Conservation (phyloP, 2,329 filamentous ascomycete species). For the Claviceps maximensis region DNA sequence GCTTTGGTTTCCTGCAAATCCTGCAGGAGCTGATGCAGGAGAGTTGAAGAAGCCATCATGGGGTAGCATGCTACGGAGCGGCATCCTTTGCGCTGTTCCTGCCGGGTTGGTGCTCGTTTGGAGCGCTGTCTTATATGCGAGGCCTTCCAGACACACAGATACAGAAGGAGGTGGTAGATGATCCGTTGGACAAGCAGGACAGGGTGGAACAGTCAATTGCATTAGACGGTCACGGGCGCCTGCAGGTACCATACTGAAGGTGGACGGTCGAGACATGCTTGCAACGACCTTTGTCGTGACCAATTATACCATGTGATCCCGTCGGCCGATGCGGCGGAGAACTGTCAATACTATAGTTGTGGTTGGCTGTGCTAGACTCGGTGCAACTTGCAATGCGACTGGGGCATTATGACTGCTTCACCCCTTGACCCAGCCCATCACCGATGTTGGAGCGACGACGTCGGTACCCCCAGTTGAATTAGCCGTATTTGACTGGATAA, state of each 20-base stretch:
- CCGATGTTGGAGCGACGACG: conserved; percentile 17
- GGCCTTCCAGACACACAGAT: background rate
- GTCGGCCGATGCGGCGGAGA: background rate
- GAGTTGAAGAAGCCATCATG: background rate
- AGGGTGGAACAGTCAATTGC: background rate
- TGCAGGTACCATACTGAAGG: background rate
- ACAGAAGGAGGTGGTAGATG: too few species aligned
- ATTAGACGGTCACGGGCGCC: background rate
- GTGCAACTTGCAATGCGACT: background rate
- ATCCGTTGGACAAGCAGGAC: background rate
- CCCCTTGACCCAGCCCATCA: conserved; percentile 10
- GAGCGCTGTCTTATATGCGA: background rate
- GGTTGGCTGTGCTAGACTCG: background rate
- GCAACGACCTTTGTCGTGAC: too few species aligned
- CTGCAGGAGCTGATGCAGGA: background rate
- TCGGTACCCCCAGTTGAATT: conserved; percentile 26
- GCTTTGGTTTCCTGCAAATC: background rate
- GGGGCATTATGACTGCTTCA: background rate
- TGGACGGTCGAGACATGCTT: too few species aligned
- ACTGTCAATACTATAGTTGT: background rate
- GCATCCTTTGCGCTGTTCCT: background rate
- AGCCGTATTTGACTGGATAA: conserved; percentile 29
- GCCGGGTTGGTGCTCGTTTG: background rate
- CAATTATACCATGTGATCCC: too few species aligned
- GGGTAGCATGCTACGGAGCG: background rate